Evolutionary conservation across 441 rosid species (phyloP).

Genomic region (Populus hybrid): DNA sequence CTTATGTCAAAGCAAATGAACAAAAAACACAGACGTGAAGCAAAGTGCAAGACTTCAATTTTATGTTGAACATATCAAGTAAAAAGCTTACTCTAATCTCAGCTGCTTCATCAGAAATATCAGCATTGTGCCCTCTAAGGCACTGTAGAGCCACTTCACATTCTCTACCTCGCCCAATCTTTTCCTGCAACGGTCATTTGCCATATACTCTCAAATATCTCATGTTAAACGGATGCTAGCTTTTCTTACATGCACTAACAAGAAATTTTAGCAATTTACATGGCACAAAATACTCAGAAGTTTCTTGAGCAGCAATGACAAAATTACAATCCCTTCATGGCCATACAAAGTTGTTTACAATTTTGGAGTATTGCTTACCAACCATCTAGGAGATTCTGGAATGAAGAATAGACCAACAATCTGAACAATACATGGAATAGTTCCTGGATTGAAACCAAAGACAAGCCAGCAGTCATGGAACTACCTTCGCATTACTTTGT

Average conservation of each 20-base stretch:
- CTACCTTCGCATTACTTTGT: not conserved
- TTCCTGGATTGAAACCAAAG: slow-evolving; percentile 43
- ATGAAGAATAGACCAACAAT: slow-evolving; percentile 78
- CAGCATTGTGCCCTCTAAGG: slow-evolving; percentile 66
- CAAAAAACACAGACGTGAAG: not conserved
- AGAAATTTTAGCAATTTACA: slow-evolving; percentile 1
- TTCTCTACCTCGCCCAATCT: slow-evolving; percentile 66
- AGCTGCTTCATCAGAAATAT: slow-evolving; percentile 69
- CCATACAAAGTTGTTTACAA: not conserved
- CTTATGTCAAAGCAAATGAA: not conserved
- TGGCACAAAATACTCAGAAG: not conserved
- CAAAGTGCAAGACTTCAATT: not conserved
- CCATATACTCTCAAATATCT: not conserved
- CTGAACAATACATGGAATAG: slow-evolving; percentile 68
- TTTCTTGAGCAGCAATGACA: not conserved
- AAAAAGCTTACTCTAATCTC: slow-evolving; percentile 66
- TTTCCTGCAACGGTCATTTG: slow-evolving; percentile 44
- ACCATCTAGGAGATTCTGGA: slow-evolving; percentile 93
- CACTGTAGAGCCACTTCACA: slow-evolving; percentile 75
- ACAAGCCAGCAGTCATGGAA: slow-evolving; percentile 7
- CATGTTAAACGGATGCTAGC: not conserved
- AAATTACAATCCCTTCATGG: not conserved
- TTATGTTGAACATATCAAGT: not conserved
- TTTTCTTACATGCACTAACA: not conserved
- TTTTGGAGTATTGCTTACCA: slow-evolving; percentile 42